These are phyloP conservation scores for Conticribra weissflogii DNA, from an alignment of 108 stramenopile species.

Conservation along the genomic window DNA sequence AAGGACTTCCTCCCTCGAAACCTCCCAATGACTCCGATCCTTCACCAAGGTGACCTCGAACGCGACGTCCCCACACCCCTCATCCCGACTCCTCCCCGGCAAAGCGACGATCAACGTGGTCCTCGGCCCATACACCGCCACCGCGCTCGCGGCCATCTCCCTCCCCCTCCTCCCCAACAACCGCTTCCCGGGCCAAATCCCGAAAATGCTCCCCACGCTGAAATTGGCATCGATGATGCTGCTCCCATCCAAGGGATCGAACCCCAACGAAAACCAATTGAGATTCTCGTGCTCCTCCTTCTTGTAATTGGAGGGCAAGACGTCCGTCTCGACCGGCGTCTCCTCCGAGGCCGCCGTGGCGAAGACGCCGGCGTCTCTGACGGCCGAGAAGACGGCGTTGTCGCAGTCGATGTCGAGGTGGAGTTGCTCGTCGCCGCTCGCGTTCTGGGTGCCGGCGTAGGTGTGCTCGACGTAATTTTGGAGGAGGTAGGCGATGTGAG, in stretches of 20 bases:
- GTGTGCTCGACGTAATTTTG: conserved; percentile 64
- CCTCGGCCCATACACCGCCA: conserved; percentile 91
- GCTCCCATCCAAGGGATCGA: conserved; percentile 96
- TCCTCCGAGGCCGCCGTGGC: conserved; percentile 66
- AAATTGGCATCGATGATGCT: conserved; percentile 95
- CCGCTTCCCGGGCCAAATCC: conserved; percentile 92
- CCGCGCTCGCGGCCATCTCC: conserved; percentile 89
- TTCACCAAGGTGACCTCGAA: conserved; percentile 67
- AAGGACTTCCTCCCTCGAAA: conserved; percentile 44
- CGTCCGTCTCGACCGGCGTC: conserved; percentile 64
- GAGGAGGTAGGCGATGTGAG: conserved; percentile 52
- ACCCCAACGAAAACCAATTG: conserved; percentile 68
- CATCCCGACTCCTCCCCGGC: conserved; percentile 59
- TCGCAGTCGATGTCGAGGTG: conserved; percentile 84
- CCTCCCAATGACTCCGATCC: conserved; percentile 58
- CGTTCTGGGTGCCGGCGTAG: conserved; percentile 74
- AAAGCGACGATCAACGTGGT: conserved; percentile 90
- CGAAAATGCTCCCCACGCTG: conserved; percentile 94
- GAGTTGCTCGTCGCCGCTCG: conserved; percentile 86
- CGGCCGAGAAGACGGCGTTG: conserved; percentile 58
- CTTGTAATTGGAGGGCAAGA: conserved; percentile 25
- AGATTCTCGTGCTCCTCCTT: conserved; percentile 31
- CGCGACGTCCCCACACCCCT: conserved; percentile 44
- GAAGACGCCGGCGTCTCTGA: conserved; percentile 53
- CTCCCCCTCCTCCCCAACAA: conserved; percentile 86